Conservation (phyloP, 805 yeast species). For the Sungouiozyma ichnusensis region DNA sequence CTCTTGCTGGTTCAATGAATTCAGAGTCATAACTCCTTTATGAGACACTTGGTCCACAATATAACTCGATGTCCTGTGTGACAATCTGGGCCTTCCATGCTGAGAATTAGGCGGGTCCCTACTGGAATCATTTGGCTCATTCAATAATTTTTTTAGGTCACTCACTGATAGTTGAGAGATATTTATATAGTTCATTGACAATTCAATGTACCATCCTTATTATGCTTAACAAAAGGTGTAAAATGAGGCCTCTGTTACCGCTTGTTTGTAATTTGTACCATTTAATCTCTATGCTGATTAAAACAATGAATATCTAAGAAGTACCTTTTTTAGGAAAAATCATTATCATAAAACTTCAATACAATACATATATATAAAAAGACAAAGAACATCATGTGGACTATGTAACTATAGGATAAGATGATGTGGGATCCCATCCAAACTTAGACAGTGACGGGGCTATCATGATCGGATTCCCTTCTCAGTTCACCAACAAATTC, state of each 20-base stretch:
- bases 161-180: not conserved
- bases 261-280: too few relatives aligned
- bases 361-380: too few relatives aligned
- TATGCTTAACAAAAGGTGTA: too few relatives aligned
- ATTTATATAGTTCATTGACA: not conserved
- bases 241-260: too few relatives aligned
- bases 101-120: not conserved
- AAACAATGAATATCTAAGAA: not conserved
- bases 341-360: not conserved
- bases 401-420: too few relatives aligned
- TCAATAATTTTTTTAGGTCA: not conserved
- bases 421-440: too few relatives aligned
- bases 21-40: not conserved
- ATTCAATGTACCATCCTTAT: not conserved
- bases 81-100: not conserved
- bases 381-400: too few relatives aligned
- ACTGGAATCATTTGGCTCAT: not conserved
- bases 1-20: not conserved
- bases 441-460: too few relatives aligned
- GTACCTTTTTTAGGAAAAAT: not conserved
- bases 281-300: too few relatives aligned
- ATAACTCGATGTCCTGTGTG: not conserved
- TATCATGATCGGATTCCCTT: conserved; percentile 25
- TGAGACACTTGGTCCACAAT: not conserved
- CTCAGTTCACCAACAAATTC: conserved; percentile 54